Evolutionary conservation across 352 stramenopile genomes (phyloP).

Genomic region (Phytopythium mirpurense): DNA sequence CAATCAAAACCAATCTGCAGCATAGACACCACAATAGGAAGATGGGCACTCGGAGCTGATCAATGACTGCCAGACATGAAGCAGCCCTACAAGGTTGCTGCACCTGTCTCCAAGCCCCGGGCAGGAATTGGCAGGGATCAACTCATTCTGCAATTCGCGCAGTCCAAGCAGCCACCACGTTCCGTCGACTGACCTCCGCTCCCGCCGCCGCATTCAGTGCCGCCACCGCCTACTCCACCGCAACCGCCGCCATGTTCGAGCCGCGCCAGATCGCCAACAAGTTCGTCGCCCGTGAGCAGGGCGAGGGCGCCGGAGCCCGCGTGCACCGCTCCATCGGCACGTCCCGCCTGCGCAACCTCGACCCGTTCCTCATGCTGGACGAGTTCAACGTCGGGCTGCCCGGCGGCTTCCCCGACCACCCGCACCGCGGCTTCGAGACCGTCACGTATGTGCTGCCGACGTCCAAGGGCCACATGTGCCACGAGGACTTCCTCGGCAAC

Average conservation of each 20-base stretch:
- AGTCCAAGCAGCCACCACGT: constrained; percentile 1
- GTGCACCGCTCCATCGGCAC: constrained; percentile 54
- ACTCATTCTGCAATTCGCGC: constrained; percentile 4
- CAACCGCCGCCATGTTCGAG: constrained; percentile 11
- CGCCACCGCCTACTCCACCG: constrained; percentile 11
- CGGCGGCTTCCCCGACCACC: constrained; percentile 88
- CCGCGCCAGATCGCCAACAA: constrained; percentile 26
- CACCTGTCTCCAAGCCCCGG: no score
- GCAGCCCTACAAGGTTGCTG: no score
- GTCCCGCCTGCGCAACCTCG: constrained; percentile 33
- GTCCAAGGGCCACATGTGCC: constrained; percentile 71
- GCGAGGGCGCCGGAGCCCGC: constrained; percentile 46
- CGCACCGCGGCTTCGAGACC: constrained; percentile 90
- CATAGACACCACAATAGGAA: background rate
- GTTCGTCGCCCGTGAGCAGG: constrained; percentile 48
- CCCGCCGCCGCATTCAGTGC: constrained; percentile 1
- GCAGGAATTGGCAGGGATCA: background rate
- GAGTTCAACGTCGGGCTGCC: constrained; percentile 47
- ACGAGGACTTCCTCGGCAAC: constrained; percentile 81
- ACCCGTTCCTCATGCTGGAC: constrained; percentile 61
- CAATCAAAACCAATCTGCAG: background rate
- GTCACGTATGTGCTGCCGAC: constrained; percentile 86
- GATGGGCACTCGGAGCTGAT: background rate
- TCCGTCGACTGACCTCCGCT: background rate
- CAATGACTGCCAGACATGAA: no score